Percentiles rank a stretch among this genome's conserved stretches.
Conservation (phyloP, 176 grass and related monocot genomes). For the Puya raimondii region DNA sequence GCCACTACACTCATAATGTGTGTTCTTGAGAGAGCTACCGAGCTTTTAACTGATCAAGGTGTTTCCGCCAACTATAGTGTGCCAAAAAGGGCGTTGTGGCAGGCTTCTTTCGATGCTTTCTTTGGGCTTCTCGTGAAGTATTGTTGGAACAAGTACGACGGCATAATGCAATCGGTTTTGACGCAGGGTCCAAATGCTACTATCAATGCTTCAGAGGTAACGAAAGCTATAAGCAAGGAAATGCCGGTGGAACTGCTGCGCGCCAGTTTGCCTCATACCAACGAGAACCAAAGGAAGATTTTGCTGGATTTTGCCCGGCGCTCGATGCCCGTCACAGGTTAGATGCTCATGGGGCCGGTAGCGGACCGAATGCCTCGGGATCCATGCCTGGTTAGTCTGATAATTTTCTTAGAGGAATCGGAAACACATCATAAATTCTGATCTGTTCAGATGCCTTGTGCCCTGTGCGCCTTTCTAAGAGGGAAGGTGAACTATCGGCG, state of each 20-base stretch:
- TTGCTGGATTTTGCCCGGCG: conserved; percentile 66
- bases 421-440: neutral
- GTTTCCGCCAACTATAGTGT: conserved; percentile 10
- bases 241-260: conserved; percentile 73
- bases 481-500: too few species aligned
- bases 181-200: conserved; percentile 7
- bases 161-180: conserved; percentile 15
- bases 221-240: conserved; percentile 48
- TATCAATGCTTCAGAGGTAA: conserved; percentile 9
- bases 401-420: neutral
- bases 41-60: conserved; percentile 19
- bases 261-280: conserved; percentile 73
- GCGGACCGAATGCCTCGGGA: conserved; percentile 22
- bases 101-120: conserved; percentile 35
- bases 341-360: conserved; percentile 31
- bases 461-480: neutral
- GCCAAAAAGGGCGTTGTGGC: conserved; percentile 27
- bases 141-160: conserved; percentile 20
- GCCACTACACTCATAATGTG: conserved; percentile 24
- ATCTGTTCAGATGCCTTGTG: neutral
- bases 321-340: conserved; percentile 34
- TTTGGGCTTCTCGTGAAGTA: conserved; percentile 21
- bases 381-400: conserved; percentile 24
- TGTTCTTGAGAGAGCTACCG: conserved; percentile 23
- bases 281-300: conserved; percentile 55